phyloP scores from a whole-genome alignment of 1,139 yeast genomes.

The Meyerozyma smithsonii region DNA sequence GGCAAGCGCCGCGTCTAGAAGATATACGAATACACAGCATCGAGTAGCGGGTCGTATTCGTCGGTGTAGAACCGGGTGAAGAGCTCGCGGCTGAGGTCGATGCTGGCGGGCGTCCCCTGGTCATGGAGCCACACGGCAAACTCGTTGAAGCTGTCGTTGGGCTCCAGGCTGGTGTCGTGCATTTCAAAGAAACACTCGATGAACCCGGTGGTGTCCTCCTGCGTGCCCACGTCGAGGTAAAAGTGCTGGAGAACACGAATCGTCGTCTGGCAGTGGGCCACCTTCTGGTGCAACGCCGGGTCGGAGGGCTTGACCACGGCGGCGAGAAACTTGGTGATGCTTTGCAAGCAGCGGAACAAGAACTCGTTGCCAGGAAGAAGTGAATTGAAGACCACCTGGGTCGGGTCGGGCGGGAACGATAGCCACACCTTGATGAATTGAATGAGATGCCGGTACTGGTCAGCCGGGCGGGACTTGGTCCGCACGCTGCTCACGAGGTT shows the following conservation, averaged over 20 bases:
- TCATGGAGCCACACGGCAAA: conserved; percentile 19
- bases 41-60: background rate
- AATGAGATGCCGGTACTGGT: conserved; percentile 7
- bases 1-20: background rate
- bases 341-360: conserved; percentile 22
- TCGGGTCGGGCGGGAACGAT: conserved; percentile 14
- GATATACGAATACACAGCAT: background rate
- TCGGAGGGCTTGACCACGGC: conserved; percentile 1
- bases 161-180: background rate
- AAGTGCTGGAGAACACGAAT: conserved; percentile 6
- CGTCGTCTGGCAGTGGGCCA: conserved; percentile 3
- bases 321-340: conserved; percentile 12
- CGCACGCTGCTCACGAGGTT: conserved; percentile 19
- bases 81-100: conserved; percentile 9
- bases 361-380: conserved; percentile 27
- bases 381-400: conserved; percentile 24
- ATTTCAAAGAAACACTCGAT: background rate
- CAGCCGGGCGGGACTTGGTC: conserved; percentile 14
- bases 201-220: background rate
- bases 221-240: conserved; percentile 5
- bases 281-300: conserved; percentile 4
- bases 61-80: conserved; percentile 1
- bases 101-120: conserved; percentile 4
- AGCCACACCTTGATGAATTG: conserved; percentile 25
- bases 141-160: conserved; percentile 12